phyloP scores from a whole-genome alignment of 164 flowering plant genomes.

The Euptelea pleiosperma region DNA sequence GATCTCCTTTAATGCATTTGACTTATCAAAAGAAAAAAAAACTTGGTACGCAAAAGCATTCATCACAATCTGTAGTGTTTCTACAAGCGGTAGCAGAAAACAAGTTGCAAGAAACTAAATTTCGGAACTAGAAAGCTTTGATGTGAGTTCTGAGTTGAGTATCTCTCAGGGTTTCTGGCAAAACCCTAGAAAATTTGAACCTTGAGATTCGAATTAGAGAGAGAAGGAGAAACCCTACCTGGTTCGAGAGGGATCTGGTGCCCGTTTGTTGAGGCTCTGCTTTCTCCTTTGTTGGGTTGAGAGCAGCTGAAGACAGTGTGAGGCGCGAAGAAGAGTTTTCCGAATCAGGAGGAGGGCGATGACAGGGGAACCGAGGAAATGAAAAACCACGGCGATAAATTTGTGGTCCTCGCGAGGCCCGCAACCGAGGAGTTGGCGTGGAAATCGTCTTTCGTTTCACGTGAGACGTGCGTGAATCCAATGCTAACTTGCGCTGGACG shows the following conservation, averaged over 20 bases:
- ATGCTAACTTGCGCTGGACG: too few relatives aligned
- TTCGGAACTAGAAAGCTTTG: not conserved
- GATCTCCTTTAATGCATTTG: too few relatives aligned
- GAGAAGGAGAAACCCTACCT: constrained; percentile 10
- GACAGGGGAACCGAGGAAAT: constrained; percentile 37
- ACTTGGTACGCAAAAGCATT: too few relatives aligned
- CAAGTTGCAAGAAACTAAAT: not conserved
- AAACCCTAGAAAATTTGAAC: not conserved
- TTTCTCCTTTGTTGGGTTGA: not conserved
- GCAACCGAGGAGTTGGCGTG: constrained; percentile 19
- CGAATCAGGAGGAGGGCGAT: constrained; percentile 21
- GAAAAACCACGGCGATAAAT: constrained; percentile 42
- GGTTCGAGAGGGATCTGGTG: constrained; percentile 9
- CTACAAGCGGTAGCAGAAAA: not conserved
- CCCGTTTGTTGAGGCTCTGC: constrained; percentile 3
- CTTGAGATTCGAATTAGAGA: not conserved
- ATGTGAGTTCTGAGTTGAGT: not conserved
- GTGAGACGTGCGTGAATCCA: constrained; percentile 13
- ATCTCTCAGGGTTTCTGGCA: not conserved
- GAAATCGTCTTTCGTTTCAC: constrained; percentile 32
- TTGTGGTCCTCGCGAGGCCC: constrained; percentile 18
- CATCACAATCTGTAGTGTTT: not conserved
- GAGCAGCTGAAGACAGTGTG: not conserved
- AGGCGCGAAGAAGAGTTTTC: constrained; percentile 9
- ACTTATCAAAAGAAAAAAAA: too few relatives aligned